A percentile compares a stretch with the other conserved stretches of the same genome.
Conservation (phyloP, 2,329 filamentous ascomycete species). For the Ophiostoma quercus region DNA sequence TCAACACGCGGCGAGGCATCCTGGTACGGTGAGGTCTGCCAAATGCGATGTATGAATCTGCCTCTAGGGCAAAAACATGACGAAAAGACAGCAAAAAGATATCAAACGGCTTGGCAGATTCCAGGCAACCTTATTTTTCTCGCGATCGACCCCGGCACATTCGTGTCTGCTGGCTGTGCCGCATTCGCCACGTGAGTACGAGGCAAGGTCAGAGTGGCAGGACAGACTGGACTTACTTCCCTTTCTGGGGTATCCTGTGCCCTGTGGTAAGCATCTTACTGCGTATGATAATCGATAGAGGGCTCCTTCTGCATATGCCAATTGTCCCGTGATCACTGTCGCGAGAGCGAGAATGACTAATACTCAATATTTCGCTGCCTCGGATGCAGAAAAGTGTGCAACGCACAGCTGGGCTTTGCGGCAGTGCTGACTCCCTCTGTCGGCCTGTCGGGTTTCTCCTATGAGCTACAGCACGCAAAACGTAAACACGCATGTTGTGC, state of each 20-base stretch:
- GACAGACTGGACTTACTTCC: background rate
- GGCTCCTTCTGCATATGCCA: conserved; percentile 10
- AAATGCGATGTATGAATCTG: background rate
- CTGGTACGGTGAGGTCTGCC: background rate
- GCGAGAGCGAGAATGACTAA: background rate
- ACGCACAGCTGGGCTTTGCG: background rate
- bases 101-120: background rate
- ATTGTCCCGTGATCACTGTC: background rate
- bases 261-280: background rate
- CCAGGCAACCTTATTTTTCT: background rate
- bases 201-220: background rate
- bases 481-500: conserved; percentile 7
- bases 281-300: background rate
- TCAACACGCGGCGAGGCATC: conserved; percentile 8
- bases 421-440: conserved; percentile 1
- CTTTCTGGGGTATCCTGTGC: background rate
- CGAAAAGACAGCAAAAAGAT: too few relatives aligned
- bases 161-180: background rate
- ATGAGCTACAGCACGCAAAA: background rate
- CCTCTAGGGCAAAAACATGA: background rate
- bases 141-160: background rate
- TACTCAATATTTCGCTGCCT: background rate
- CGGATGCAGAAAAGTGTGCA: background rate
- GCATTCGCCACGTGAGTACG: background rate
- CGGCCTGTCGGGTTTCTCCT: background rate